Evolutionary conservation across 495 filamentous ascomycete genomes (phyloP).

Genomic region (Bacidia rubella): DNA sequence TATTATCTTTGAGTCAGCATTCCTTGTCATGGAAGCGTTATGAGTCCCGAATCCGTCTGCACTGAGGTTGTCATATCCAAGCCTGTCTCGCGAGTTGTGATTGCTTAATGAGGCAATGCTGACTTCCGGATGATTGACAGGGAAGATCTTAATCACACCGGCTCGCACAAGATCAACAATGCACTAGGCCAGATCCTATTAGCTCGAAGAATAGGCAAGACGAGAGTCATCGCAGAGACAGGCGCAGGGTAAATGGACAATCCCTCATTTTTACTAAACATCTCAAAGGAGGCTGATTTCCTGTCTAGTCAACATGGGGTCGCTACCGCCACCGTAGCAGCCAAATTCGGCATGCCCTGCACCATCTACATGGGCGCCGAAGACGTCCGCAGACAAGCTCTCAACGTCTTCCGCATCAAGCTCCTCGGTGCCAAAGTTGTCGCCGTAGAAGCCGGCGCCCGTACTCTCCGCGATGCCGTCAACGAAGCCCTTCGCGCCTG

Average conservation of each 20-base stretch:
- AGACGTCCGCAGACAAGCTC: slow-evolving; percentile 80
- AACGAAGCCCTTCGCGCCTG: slow-evolving; percentile 86
- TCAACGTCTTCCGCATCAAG: slow-evolving; percentile 95
- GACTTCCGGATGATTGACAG: too few species aligned
- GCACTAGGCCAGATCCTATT: slow-evolving; percentile 81
- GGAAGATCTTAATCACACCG: slow-evolving; percentile 30
- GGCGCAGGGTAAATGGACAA: too few species aligned
- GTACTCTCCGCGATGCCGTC: slow-evolving; percentile 84
- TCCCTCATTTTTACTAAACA: too few species aligned
- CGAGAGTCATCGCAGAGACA: slow-evolving; percentile 87
- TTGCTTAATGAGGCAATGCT: too few species aligned
- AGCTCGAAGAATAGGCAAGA: slow-evolving; percentile 73
- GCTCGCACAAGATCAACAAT: slow-evolving; percentile 95
- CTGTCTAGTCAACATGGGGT: slow-evolving; percentile 98
- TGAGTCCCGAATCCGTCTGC: too few species aligned
- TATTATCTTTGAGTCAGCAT: too few species aligned
- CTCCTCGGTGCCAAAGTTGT: slow-evolving; percentile 83
- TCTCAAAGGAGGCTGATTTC: too few species aligned
- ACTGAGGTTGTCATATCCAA: too few species aligned
- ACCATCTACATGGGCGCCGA: slow-evolving; percentile 94
- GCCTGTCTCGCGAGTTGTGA: too few species aligned
- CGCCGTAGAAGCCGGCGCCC: slow-evolving; percentile 72
- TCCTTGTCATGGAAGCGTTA: too few species aligned
- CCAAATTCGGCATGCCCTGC: slow-evolving; percentile 92
- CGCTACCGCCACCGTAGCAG: slow-evolving; percentile 88